Percentiles rank a stretch among this genome's conserved stretches.
Conservation (phyloP, 2,329 filamentous ascomycete species). For the Sporothrix brunneoviolacea region DNA sequence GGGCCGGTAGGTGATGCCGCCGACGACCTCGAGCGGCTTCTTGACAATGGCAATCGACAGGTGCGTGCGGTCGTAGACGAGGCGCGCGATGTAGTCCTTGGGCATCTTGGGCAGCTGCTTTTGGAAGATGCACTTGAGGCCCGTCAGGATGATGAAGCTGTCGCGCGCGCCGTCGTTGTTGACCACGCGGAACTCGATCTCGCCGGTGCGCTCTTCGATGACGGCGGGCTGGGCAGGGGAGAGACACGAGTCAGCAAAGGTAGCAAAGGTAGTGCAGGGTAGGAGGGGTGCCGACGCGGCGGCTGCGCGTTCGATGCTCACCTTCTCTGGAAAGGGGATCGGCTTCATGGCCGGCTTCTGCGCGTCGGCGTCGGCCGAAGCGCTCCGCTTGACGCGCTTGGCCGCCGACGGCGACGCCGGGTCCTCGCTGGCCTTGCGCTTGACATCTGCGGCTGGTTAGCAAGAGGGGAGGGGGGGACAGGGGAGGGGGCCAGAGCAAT, state of each 20-base stretch:
- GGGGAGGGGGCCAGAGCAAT: neutral
- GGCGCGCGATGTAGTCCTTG: conserved; percentile 94
- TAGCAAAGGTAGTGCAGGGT: neutral
- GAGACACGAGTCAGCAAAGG: too few species aligned
- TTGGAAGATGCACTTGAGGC: conserved; percentile 95
- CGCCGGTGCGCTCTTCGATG: conserved; percentile 84
- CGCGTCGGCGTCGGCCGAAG: conserved; percentile 22
- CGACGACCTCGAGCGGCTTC: conserved; percentile 89
- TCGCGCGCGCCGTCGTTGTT: conserved; percentile 90
- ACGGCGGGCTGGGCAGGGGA: conserved; percentile 84
- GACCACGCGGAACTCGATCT: conserved; percentile 95
- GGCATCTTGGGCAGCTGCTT: conserved; percentile 99
- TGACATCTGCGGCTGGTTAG: conserved; percentile 39
- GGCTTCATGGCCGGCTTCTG: conserved; percentile 43
- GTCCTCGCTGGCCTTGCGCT: conserved; percentile 68
- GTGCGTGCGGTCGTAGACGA: conserved; percentile 96
- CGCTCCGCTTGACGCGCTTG: conserved; percentile 57
- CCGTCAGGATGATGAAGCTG: conserved; percentile 88
- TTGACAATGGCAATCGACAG: conserved; percentile 96
- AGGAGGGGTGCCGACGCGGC: too few species aligned
- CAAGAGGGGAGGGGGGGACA: neutral
- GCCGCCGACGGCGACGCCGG: conserved; percentile 52
- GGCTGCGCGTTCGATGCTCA: conserved; percentile 34
- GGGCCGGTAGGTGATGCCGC: conserved; percentile 91
- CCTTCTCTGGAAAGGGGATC: conserved; percentile 87